Conservation (phyloP, 495 filamentous ascomycete species). For the Darksidea phi region DNA sequence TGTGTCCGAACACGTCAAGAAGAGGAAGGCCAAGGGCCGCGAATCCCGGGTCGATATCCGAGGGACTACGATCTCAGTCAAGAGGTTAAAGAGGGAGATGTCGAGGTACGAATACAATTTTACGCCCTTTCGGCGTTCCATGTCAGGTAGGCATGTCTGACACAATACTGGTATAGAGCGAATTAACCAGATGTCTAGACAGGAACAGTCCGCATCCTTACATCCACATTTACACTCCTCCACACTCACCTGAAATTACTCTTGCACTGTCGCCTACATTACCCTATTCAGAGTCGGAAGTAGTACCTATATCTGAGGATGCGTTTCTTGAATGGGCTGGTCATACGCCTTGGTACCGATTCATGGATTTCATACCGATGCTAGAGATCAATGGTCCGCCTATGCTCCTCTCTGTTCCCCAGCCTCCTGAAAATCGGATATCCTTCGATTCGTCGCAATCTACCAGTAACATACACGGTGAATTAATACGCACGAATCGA, state of each 20-base stretch:
- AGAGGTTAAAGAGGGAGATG: neutral
- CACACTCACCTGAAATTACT: neutral
- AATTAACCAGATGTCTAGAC: neutral
- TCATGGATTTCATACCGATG: neutral
- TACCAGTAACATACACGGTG: no score
- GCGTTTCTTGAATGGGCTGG: neutral
- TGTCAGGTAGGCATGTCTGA: neutral
- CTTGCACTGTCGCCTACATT: neutral
- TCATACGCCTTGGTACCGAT: neutral
- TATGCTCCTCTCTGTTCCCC: neutral
- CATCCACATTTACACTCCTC: neutral
- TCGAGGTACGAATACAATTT: neutral
- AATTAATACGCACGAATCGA: neutral
- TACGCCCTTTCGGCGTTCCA: neutral
- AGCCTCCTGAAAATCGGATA: neutral
- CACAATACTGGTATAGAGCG: neutral
- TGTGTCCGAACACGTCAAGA: neutral
- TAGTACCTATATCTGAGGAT: neutral
- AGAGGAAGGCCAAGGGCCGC: neutral
- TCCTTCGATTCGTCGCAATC: no score
- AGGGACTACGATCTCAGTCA: neutral
- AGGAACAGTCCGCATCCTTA: neutral
- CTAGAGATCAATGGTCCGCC: neutral
- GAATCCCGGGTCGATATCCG: neutral
- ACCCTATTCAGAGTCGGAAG: neutral